Conservation (phyloP, 768 basidiomycete species). For the Neoboletus magnificus region DNA sequence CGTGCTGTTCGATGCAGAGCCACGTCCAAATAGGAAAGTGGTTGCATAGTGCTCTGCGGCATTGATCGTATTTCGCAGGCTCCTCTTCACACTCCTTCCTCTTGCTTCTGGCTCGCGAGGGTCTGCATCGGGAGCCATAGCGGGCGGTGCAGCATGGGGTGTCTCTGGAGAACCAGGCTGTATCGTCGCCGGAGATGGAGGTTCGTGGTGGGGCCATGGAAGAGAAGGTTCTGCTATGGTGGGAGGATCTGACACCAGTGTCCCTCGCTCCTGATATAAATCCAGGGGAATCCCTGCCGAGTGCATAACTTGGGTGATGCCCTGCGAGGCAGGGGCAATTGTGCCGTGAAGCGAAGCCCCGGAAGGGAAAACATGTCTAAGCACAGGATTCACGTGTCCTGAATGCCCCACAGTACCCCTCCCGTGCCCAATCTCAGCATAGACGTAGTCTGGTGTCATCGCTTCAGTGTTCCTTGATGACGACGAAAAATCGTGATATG, state of each 20-base stretch:
- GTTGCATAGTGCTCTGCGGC: conserved; percentile 69
- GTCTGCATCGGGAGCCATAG: conserved; percentile 29
- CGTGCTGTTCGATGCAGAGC: conserved; percentile 26
- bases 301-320: conserved; percentile 35
- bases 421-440: conserved; percentile 75
- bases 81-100: conserved; percentile 61
- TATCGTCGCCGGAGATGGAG: conserved; percentile 34
- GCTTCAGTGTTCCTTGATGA: conserved; percentile 49
- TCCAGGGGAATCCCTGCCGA: conserved; percentile 30
- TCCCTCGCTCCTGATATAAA: conserved; percentile 15
- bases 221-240: conserved; percentile 20
- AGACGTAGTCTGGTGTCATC: conserved; percentile 70
- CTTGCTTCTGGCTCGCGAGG: conserved; percentile 41
- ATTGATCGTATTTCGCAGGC: conserved; percentile 62
- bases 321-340: conserved; percentile 25
- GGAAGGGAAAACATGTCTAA: conserved; percentile 25
- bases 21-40: conserved; percentile 60
- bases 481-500: conserved; percentile 47
- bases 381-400: conserved; percentile 15
- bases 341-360: conserved; percentile 19
- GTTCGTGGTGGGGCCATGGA: conserved; percentile 46
- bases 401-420: conserved; percentile 41
- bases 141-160: conserved; percentile 38
- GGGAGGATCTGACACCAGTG: conserved; percentile 8
- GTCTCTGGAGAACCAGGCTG: conserved; percentile 38